These are phyloP conservation scores for Phytophthora hibernalis DNA, from an alignment of 352 stramenopile genomes.

Conservation along the genomic window DNA sequence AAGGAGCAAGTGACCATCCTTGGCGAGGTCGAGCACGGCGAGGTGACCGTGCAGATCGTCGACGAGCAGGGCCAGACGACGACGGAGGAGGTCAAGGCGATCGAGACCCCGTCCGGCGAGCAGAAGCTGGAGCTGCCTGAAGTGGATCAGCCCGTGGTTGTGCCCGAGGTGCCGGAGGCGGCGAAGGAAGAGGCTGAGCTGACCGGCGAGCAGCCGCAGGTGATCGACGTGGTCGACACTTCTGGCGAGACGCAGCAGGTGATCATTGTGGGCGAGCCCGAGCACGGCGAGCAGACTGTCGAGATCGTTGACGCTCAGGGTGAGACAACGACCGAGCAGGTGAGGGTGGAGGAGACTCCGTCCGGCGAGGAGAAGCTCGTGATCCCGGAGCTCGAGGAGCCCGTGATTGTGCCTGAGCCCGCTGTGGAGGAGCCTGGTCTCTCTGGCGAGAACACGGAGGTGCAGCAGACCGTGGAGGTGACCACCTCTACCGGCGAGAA, in stretches of 20 bases:
- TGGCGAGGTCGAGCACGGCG: neutral
- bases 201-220: constrained; percentile 5
- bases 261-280: constrained; percentile 12
- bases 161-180: constrained; percentile 12
- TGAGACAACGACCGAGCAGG: neutral
- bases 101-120: constrained; percentile 11
- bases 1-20: constrained; percentile 8
- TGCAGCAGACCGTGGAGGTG: neutral
- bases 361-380: constrained; percentile 3
- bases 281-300: constrained; percentile 16
- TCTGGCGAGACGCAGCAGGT: constrained; percentile 11
- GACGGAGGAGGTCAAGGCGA: neutral
- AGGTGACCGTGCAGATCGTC: constrained; percentile 1
- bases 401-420: neutral
- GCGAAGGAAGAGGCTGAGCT: constrained; percentile 37
- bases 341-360: neutral
- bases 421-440: neutral
- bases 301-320: constrained; percentile 14
- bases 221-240: constrained; percentile 18
- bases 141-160: constrained; percentile 6
- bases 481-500: neutral
- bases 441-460: neutral
- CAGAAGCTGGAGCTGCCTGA: constrained; percentile 12
- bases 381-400: neutral
- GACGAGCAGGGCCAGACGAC: constrained; percentile 3